Conservation (phyloP, 208 protist genomes). For the Crithidia sp. region DNA sequence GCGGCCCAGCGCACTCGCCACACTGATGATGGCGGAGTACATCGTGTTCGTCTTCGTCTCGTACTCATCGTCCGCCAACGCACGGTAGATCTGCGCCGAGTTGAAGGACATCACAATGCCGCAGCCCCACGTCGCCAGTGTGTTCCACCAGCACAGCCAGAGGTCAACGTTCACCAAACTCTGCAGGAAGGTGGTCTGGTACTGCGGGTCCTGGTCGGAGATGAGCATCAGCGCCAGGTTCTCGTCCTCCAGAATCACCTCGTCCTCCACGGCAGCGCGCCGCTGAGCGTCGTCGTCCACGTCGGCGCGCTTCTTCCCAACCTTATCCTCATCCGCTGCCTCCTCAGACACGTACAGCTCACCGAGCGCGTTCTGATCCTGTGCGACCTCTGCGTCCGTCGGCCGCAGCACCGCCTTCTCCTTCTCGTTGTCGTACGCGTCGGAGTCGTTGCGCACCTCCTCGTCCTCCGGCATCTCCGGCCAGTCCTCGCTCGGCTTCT, state of each 20-base stretch:
- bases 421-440: conserved; percentile 7
- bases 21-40: conserved; percentile 59
- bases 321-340: background rate
- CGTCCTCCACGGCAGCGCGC: conserved; percentile 5
- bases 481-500: conserved; percentile 38
- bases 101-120: conserved; percentile 72
- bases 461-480: conserved; percentile 17
- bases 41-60: conserved; percentile 45
- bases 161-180: conserved; percentile 46
- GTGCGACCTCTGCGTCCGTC: conserved; percentile 10
- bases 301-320: background rate
- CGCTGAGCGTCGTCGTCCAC: background rate
- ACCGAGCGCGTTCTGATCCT: conserved; percentile 18
- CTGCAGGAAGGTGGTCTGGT: conserved; percentile 58
- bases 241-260: conserved; percentile 27
- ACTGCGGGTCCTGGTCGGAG: conserved; percentile 58
- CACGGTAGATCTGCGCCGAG: conserved; percentile 66
- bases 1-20: conserved; percentile 68
- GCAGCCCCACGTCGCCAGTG: conserved; percentile 68
- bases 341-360: conserved; percentile 20
- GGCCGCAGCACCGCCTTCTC: conserved; percentile 20
- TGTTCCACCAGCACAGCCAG: conserved; percentile 67
- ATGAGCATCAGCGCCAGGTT: conserved; percentile 32
- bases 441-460: conserved; percentile 22
- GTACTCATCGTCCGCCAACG: conserved; percentile 41